Conservation (phyloP, 73 alveolate species). For the Paramecium biaurelia region DNA sequence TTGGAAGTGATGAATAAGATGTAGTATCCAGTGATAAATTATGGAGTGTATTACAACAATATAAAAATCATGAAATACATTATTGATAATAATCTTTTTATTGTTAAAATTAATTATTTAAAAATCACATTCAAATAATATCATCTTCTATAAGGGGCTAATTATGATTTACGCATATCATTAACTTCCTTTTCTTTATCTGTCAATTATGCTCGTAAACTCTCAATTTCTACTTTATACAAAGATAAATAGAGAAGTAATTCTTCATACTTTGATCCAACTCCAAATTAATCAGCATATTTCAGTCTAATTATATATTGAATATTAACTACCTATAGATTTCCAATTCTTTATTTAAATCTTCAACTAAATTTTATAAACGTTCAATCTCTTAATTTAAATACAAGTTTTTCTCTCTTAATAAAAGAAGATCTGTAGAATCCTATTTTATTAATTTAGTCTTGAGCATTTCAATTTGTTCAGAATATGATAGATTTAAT, state of each 20-base stretch:
- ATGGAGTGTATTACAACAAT: not conserved
- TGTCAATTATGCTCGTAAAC: not conserved
- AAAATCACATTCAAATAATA: not conserved
- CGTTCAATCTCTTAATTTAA: slow-evolving; percentile 27
- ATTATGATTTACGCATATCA: slow-evolving; percentile 39
- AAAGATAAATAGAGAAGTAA: slow-evolving; percentile 1
- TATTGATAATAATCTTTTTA: not conserved
- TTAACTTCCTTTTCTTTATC: slow-evolving; percentile 49
- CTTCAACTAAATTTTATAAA: not conserved
- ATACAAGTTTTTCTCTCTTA: not conserved
- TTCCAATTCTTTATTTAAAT: not conserved
- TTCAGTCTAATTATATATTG: not conserved
- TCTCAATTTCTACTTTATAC: slow-evolving; percentile 35
- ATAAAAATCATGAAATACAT: not conserved
- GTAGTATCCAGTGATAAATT: not conserved
- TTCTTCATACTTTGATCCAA: slow-evolving; percentile 49
- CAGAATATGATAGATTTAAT: not conserved
- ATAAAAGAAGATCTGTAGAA: not conserved
- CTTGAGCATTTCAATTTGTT: slow-evolving; percentile 13
- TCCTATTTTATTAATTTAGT: not conserved
- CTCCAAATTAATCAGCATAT: slow-evolving; percentile 53
- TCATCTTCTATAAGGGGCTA: slow-evolving; percentile 33
- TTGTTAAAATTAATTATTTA: not conserved
- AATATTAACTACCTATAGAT: not conserved
- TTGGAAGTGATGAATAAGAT: not conserved